Evolutionary conservation across 1,139 yeast genomes (phyloP), one percentile per base, ranked within the genome.

Genomic region (Suhomyces wounanorum): DNA sequence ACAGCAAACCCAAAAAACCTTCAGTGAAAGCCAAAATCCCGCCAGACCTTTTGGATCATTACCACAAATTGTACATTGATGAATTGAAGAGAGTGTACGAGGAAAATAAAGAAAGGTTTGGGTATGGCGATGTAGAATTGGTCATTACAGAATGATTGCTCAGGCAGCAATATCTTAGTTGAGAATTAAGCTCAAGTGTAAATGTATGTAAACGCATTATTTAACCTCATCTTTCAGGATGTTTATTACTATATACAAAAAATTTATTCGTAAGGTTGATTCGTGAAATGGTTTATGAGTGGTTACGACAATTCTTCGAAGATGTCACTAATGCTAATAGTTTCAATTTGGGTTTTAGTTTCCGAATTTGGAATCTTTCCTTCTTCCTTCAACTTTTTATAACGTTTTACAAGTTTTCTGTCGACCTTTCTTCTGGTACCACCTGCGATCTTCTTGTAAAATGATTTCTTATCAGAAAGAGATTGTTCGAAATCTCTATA

Each of bases 11-110:
- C 16, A 60, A 56, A 40, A 49, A 51, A 14, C 49, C 62, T 1
- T 33, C 60, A n/a, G 52, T 53, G 33, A 63, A 61, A 45, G 57
- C 70, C 3, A 71, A 72, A 50, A 61, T 75, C 17, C 79, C 81
- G 2, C 72, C 65, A 16, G 76, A 71, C 37, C 54, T 76, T 50
- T 77, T 94, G 21, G 87, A 88, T 50, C 77, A 84, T 55, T 90
- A 88, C 62, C 98, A 94, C 66, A 72, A 70, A 28, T 62, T 83
- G 38, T 94, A 94, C 64, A 79, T 87, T n/a, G 79, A 82, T 14
- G 91, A 84, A 53, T 70, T 95, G 59, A 69, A 76, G 56, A 71
- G 79, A 50, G 76, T 92, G 1, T 94, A 84, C 66, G 83, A 88
- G 43, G 86, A 82, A 13, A 82, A 92, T 63, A 89, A 86, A 65